Base-by-base conservation (phyloP, 768 basidiomycete genomes). In the Pulveroboletus sp. region DNA sequence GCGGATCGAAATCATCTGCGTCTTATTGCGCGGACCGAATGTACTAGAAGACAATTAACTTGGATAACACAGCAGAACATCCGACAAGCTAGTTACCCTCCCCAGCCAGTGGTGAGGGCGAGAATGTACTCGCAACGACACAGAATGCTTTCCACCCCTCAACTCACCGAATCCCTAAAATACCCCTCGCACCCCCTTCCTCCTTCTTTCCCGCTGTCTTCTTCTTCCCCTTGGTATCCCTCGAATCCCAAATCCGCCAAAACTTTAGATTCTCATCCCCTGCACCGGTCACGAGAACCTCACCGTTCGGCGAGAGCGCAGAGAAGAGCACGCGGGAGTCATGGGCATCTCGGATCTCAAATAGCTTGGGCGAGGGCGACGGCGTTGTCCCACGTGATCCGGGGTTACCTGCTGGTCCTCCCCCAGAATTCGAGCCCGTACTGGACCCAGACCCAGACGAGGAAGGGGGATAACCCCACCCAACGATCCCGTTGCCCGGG, bases 221-320 rank as follows among this genome's bases (percentile, higher is more conserved):
- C 50, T 61, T 62, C 35, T 68, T 31, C 31, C 31, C 31, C 10
- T 31, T 31, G 31, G 31, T 10, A 31, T 31, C 31, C 31, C 31
- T 31, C 31, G 31, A 31, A 11, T 31, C 31, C 31, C 31, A 31
- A 11, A 31, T 31, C 31, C 31, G 31, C 31, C 31, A 31, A 31
- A 31, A 31, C 10, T 31, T 31, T 31, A 31, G 74, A 62, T 94
- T 94, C 75, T 98, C 95, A 62, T 98, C 96, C 0, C 88, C 88
- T 1, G 91, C 92, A 8, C 89, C 92, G 0, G 95, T 98, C 56
- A 84, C 88, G 9, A 99, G 84, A 5, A 93, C 83, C 57, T 93
- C 92, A 1, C 96, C 96, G 7, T 83, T 86, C 2, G 96, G 96
- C 49, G 87, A 82, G 8, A 96, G 65, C 18, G 85, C 82, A 49